Evolutionary conservation across 108 stramenopile genomes (phyloP).

Genomic region (Nannochloropsis salina): DNA sequence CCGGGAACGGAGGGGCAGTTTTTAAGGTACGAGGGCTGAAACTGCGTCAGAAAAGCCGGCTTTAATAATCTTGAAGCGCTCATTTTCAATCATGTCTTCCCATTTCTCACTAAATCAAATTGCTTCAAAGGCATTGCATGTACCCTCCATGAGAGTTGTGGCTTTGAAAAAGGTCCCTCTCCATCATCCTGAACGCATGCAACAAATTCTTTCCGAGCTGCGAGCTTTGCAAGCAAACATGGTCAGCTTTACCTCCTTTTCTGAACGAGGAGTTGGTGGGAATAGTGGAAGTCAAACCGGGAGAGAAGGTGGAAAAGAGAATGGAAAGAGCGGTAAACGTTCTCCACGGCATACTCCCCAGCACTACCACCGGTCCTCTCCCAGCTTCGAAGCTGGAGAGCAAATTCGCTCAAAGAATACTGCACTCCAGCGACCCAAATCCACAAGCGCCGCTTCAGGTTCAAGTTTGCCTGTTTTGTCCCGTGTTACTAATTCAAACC

Average conservation of each 20-base stretch:
- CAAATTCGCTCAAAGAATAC: not conserved
- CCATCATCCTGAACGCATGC: constrained; percentile 16
- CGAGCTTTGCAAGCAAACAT: not conserved
- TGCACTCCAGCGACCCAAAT: not conserved
- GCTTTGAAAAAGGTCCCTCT: constrained; percentile 17
- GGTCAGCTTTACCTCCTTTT: constrained; percentile 16
- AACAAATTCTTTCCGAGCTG: not conserved
- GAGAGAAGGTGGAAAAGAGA: not conserved
- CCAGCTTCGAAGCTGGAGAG: not conserved
- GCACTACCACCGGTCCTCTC: not conserved
- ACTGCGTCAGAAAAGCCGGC: too few relatives aligned
- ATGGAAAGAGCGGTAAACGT: not conserved
- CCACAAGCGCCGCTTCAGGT: not conserved
- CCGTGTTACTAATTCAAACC: too few relatives aligned
- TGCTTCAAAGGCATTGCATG: not conserved
- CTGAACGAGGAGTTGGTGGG: not conserved
- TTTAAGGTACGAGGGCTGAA: not conserved
- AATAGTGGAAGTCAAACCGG: not conserved
- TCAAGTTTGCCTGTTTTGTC: too few relatives aligned
- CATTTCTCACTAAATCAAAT: not conserved
- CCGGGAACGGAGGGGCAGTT: constrained; percentile 16
- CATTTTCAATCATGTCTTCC: not conserved
- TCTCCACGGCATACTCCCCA: not conserved
- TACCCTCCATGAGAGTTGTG: constrained; percentile 14
- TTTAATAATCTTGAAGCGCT: too few relatives aligned